Evolutionary conservation across 768 basidiomycete genomes (phyloP), one percentile per base, ranked within the genome.

Genomic region (Boletellus ananas): DNA sequence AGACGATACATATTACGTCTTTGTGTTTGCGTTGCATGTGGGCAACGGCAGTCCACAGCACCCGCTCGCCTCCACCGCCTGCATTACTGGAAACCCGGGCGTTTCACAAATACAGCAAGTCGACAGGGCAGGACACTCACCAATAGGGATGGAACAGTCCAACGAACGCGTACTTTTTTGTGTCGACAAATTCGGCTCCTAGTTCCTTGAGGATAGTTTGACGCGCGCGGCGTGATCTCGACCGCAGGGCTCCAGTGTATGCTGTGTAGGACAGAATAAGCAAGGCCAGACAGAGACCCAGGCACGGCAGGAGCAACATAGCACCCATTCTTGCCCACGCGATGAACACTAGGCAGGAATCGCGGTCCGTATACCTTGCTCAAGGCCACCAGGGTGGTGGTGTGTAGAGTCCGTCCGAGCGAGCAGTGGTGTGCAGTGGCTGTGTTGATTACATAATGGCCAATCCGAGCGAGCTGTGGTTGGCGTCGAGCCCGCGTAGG

Each of bases 91-190:
- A 42, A 45, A 43, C 55, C 45, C 49, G 37, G 43, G 50, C 25
- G 39, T 16, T 21, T 18, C 42, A 17, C 21, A 31, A 27, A 12
- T 42, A 34, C 31, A 25, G 20, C 17, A 31, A 50, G 37, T 17
- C 29, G 18, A 3, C 9, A 51, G 34, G 34, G 36, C 2, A 40
- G 16, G 38, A 6, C 13, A 62, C 81, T 70, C 59, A 94, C 94
- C 94, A 98, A 65, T 94, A 98, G 0, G 94, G 94, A 72, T 98
- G 94, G 65, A 96, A 95, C 71, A 94, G 87, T 0, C 88, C 94
- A 3, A 94, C 73, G 17, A 94, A 68, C 40, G 61, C 71, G 42
- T 52, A 51, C 5, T 51, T 43, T 27, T 14, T 54, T 8, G 43
- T 12, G 29, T 51, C 14, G 0, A 47, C 33, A 14, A 20, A 35